A percentile compares a stretch with the other conserved stretches of the same genome.
These are phyloP conservation scores for Solanum aculeatissimum DNA, from an alignment of 305 asterid species.

Conservation along the genomic window DNA sequence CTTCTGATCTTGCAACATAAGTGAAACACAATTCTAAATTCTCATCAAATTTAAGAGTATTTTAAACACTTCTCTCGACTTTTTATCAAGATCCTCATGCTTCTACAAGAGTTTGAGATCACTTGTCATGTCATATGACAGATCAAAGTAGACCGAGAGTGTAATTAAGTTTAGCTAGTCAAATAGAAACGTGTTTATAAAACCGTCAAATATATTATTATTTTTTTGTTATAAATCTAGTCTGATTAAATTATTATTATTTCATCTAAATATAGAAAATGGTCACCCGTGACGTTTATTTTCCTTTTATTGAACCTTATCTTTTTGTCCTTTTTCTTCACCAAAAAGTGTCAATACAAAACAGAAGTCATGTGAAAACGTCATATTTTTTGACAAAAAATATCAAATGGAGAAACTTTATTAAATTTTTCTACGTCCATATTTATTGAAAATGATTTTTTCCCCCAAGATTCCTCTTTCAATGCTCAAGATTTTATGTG, in stretches of 20 bases:
- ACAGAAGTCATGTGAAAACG: neutral
- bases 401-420: neutral
- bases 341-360: neutral
- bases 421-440: neutral
- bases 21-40: no score
- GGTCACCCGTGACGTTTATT: neutral
- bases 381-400: neutral
- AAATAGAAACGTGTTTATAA: no score
- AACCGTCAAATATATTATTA: neutral
- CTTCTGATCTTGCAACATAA: no score
- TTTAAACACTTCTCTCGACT: no score
- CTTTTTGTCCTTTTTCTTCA: neutral
- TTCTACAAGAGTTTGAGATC: no score
- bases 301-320: neutral
- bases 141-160: no score
- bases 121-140: no score
- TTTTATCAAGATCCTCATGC: no score
- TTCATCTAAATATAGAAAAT: neutral
- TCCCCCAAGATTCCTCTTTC: neutral
- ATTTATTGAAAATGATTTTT: neutral
- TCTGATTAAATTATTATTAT: neutral
- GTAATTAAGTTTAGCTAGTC: no score
- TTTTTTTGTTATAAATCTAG: no score
- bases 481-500: neutral
- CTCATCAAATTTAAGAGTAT: no score